Evolutionary conservation across 345 rosid species (phyloP).

Genomic region (Zanthoxylum bungeanum): DNA sequence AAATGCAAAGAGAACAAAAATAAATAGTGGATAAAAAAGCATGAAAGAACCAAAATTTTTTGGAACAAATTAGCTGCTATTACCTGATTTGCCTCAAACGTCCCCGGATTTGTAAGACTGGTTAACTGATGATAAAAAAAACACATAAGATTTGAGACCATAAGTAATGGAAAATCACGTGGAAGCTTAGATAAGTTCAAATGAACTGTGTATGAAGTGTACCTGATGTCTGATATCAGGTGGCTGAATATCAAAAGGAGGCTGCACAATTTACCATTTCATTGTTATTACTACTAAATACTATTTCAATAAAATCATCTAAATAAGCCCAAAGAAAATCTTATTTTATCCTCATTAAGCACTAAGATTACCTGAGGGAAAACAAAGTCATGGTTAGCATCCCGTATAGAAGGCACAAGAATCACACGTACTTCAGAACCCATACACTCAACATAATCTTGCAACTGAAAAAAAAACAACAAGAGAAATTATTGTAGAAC

Average conservation of each 20-base stretch:
- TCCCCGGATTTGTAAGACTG: slow-evolving; percentile 77
- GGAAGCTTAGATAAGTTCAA: slow-evolving; percentile 1
- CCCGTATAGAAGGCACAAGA: slow-evolving; percentile 79
- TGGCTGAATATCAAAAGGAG: slow-evolving; percentile 59
- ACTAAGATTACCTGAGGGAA: slow-evolving; percentile 81
- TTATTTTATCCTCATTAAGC: neutral
- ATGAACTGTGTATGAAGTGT: slow-evolving; percentile 6
- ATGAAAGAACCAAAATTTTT: neutral
- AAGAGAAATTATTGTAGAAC: neutral
- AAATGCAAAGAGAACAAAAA: neutral
- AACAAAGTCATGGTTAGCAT: slow-evolving; percentile 87
- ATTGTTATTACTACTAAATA: slow-evolving; percentile 8
- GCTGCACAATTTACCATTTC: slow-evolving; percentile 45
- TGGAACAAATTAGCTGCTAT: neutral
- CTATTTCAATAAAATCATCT: neutral
- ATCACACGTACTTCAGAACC: slow-evolving; percentile 63
- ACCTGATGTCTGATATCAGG: slow-evolving; percentile 63
- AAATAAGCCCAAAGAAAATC: neutral
- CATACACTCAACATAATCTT: slow-evolving; percentile 73
- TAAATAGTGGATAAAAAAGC: neutral
- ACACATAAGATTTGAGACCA: slow-evolving; percentile 7
- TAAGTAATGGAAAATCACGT: neutral
- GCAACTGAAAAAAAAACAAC: slow-evolving; percentile 53
- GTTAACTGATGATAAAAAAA: slow-evolving; percentile 42
- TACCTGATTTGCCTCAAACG: slow-evolving; percentile 79